Base-by-base conservation (phyloP, 225 moss, liverwort and hornwort species). In the Anthoceros angustus region DNA sequence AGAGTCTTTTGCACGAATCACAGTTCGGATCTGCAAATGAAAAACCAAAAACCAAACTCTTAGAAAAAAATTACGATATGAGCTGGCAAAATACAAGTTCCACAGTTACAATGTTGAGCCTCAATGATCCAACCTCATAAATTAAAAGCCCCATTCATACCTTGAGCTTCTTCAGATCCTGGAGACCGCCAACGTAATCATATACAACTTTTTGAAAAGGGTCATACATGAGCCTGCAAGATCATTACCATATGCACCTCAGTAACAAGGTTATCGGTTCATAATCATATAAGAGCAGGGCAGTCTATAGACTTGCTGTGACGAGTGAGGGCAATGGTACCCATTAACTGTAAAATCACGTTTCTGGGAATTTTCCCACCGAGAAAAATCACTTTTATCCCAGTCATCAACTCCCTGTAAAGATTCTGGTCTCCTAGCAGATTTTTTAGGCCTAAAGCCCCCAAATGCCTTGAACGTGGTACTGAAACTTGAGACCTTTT, bases 211-310 rank as follows among this genome's bases (percentile, higher is more conserved):
- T 70, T 64, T 81, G 77, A 66, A 87, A 98, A 2, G 98, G 92
- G 62, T 98, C 98, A 76, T 98, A 98, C 86, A 98, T 86, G 65
- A 98, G 84, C 77, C 95, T 98, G 95, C 87, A 84, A 39, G 42
- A 39, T 42, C 9, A 21, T 64, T 21, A 55, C 42, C 9, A 16
- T 1, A 24, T 67, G 45, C 10, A 70, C 39, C 12, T 20, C 10
- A 42, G 10, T 55, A 43, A 5, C 39, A 43, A 16, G 15, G 48
- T 48, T 15, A 67, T 25, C 20, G 18, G 12, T 16, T n/a, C 0
- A 25, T 14, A 63, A 38, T 69, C 43, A 43, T 24, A 6, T 48
- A 6, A n/a, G 38, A 63, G 25, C 21, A 3, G 40, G 40, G 7
- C 7, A 55, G 18, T 55, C n/a, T 12, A 18, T 8, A 55, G n/a